phyloP scores from a whole-genome alignment of 768 basidiomycete species.

The Suillus alpinus region DNA sequence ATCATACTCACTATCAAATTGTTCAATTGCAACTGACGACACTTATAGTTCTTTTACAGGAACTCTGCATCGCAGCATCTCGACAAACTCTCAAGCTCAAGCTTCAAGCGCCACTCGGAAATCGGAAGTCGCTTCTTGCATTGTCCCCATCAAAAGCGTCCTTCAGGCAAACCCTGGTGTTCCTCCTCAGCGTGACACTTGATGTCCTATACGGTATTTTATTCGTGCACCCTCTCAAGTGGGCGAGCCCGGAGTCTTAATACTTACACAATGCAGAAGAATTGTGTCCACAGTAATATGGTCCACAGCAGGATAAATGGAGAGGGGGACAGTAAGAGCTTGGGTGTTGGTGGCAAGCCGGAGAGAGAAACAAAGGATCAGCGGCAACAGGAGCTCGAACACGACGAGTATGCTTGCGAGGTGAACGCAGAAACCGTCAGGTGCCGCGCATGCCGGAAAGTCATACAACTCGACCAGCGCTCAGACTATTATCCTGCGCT shows the following conservation, averaged over 20 bases:
- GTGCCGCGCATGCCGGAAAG: too few species aligned
- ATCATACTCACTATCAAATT: background rate
- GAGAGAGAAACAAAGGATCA: too few species aligned
- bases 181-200: background rate
- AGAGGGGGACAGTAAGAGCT: too few species aligned
- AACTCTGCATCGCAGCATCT: background rate
- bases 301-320: background rate
- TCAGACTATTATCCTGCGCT: too few species aligned
- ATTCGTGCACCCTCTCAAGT: background rate
- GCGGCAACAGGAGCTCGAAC: too few species aligned
- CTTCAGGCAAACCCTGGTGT: background rate
- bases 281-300: background rate
- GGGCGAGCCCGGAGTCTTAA: background rate
- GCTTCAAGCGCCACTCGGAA: background rate
- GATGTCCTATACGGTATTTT: background rate
- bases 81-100: background rate
- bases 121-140: background rate
- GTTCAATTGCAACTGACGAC: background rate
- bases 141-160: constrained; percentile 2
- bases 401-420: too few species aligned
- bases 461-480: too few species aligned
- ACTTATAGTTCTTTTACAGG: background rate
- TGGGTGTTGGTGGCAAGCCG: too few species aligned
- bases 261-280: background rate
- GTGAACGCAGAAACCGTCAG: too few species aligned